These are phyloP conservation scores for Tilletia walkeri DNA, from an alignment of 1,284 basidiomycete genomes.

Conservation along the genomic window DNA sequence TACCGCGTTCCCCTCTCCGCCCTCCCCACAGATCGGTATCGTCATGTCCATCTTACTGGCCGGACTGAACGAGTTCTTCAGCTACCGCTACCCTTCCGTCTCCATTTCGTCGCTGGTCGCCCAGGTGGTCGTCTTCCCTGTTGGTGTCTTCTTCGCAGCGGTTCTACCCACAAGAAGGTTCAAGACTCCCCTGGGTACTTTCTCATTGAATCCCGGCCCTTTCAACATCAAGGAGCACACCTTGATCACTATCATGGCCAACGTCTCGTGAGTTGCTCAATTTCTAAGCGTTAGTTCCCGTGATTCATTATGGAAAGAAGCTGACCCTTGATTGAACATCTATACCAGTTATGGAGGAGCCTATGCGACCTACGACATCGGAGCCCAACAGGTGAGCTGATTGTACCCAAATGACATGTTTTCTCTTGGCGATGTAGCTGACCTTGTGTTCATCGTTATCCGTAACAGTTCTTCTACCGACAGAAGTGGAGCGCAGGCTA, in stretches of 20 bases:
- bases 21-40: neutral
- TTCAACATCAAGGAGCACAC: slow-evolving; percentile 62
- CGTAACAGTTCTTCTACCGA: slow-evolving; percentile 61
- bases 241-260: slow-evolving; percentile 66
- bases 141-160: slow-evolving; percentile 24
- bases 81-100: slow-evolving; percentile 36
- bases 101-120: slow-evolving; percentile 17
- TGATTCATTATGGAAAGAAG: neutral
- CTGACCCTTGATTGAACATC: neutral
- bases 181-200: slow-evolving; percentile 62
- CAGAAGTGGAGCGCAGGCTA: slow-evolving; percentile 60
- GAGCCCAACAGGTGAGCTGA: slow-evolving; percentile 38
- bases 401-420: slow-evolving; percentile 45
- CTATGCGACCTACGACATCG: slow-evolving; percentile 74
- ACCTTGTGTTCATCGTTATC: slow-evolving; percentile 32
- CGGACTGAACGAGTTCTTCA: slow-evolving; percentile 67
- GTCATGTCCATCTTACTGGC: slow-evolving; percentile 35
- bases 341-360: slow-evolving; percentile 62
- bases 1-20: slow-evolving; percentile 57
- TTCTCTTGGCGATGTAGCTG: neutral
- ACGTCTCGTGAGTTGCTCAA: slow-evolving; percentile 58
- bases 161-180: slow-evolving; percentile 65
- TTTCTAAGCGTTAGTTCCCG: neutral
- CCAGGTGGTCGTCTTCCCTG: slow-evolving; percentile 17
- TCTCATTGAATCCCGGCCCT: slow-evolving; percentile 24